Conservation (phyloP, 305 asterid species). For the Fraxinus platypoda region DNA sequence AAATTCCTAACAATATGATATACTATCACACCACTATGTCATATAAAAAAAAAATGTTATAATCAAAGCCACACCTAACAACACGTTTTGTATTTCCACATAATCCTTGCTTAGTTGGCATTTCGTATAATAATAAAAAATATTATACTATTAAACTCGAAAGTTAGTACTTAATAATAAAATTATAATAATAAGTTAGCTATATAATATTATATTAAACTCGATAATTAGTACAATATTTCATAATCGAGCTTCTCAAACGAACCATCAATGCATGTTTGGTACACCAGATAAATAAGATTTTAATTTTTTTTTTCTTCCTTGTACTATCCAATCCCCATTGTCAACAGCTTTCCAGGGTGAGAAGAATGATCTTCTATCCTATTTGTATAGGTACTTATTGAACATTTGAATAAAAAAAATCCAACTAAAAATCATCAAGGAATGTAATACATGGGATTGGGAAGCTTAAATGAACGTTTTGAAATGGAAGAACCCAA, state of each 20-base stretch:
- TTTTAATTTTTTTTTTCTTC: neutral
- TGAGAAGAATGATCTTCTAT: slow-evolving; percentile 3
- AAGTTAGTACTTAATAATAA: neutral
- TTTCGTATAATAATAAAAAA: no score
- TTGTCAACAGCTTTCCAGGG: neutral
- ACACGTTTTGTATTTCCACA: no score
- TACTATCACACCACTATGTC: neutral
- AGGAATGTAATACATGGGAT: slow-evolving; percentile 86
- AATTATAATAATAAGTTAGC: no score
- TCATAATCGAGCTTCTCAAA: neutral
- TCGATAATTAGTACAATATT: neutral
- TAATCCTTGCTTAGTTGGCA: no score
- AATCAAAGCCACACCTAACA: no score
- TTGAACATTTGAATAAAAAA: slow-evolving; percentile 14
- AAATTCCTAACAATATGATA: no score
- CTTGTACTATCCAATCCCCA: neutral
- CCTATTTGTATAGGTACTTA: neutral
- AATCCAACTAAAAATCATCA: slow-evolving; percentile 21
- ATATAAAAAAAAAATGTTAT: no score
- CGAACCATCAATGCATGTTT: neutral
- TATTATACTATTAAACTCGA: neutral
- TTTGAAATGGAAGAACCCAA: slow-evolving; percentile 50
- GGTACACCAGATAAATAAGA: neutral
- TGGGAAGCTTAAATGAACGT: slow-evolving; percentile 82
- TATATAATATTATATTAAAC: no score